Conservation (phyloP, 345 rosid species). For the Brassica cretica region DNA sequence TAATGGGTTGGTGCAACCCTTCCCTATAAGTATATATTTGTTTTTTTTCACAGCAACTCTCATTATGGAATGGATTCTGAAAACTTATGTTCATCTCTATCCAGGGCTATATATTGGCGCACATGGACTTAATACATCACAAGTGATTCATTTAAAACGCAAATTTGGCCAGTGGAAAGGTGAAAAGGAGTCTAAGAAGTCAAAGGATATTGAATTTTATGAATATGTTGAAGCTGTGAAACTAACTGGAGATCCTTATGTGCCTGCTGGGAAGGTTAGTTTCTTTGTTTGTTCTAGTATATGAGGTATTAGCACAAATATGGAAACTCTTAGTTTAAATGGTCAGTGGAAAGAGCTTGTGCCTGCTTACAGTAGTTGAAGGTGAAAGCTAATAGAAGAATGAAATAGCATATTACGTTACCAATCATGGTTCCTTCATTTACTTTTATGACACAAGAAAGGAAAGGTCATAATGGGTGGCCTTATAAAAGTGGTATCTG, state of each 20-base stretch:
- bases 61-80: neutral
- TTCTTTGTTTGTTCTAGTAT: constrained; percentile 14
- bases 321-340: neutral
- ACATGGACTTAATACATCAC: constrained; percentile 80
- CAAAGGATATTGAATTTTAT: constrained; percentile 69
- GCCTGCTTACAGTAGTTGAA: constrained; percentile 9
- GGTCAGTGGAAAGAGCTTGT: constrained; percentile 1
- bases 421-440: neutral
- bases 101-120: constrained; percentile 90
- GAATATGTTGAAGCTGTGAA: constrained; percentile 95
- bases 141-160: constrained; percentile 76
- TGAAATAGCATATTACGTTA: neutral
- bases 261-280: constrained; percentile 94
- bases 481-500: constrained; percentile 10
- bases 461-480: constrained; percentile 15
- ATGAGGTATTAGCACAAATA: constrained; percentile 18
- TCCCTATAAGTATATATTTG: neutral
- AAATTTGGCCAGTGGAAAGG: constrained; percentile 92
- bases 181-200: constrained; percentile 52
- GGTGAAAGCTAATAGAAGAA: constrained; percentile 1
- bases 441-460: neutral
- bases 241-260: constrained; percentile 86
- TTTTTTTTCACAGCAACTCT: neutral
- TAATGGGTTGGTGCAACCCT: neutral
- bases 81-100: constrained; percentile 23